Evolutionary conservation across 202 grass and related monocot genomes (phyloP).

Genomic region (Setaria italica): DNA sequence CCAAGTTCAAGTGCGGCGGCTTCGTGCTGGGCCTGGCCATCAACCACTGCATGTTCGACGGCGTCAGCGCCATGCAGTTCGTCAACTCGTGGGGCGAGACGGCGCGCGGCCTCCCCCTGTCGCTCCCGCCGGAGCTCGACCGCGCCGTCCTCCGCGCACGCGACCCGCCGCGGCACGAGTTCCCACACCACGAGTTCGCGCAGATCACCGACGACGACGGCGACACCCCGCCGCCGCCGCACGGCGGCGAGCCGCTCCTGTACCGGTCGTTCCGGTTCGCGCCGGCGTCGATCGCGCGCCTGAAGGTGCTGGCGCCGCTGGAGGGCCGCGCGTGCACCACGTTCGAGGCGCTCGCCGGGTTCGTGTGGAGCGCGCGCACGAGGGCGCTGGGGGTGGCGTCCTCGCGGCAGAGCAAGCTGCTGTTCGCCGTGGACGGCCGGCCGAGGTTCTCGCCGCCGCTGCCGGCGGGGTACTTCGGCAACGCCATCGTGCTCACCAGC

Average conservation of each 20-base stretch:
- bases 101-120: constrained; percentile 48
- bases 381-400: constrained; percentile 45
- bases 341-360: constrained; percentile 68
- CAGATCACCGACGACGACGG: constrained; percentile 37
- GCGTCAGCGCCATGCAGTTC: constrained; percentile 78
- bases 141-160: constrained; percentile 60
- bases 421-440: constrained; percentile 80
- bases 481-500: constrained; percentile 76
- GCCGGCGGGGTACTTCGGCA: constrained; percentile 76
- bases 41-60: constrained; percentile 93
- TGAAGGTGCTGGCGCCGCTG: constrained; percentile 47
- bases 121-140: constrained; percentile 57
- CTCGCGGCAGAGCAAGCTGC: constrained; percentile 57
- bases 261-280: constrained; percentile 74
- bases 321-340: constrained; percentile 48
- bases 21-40: constrained; percentile 77
- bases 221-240: no score
- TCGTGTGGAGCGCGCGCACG: constrained; percentile 73
- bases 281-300: constrained; percentile 37
- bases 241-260: constrained; percentile 41
- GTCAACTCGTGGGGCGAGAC: constrained; percentile 84
- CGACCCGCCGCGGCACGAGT: constrained; percentile 53
- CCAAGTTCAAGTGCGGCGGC: constrained; percentile 77
- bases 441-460: constrained; percentile 60
- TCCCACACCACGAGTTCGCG: constrained; percentile 72